A percentile compares a stretch with the other conserved stretches of the same genome.
phyloP scores from a whole-genome alignment of 1,139 yeast genomes.

The Taiozyma sp. region DNA sequence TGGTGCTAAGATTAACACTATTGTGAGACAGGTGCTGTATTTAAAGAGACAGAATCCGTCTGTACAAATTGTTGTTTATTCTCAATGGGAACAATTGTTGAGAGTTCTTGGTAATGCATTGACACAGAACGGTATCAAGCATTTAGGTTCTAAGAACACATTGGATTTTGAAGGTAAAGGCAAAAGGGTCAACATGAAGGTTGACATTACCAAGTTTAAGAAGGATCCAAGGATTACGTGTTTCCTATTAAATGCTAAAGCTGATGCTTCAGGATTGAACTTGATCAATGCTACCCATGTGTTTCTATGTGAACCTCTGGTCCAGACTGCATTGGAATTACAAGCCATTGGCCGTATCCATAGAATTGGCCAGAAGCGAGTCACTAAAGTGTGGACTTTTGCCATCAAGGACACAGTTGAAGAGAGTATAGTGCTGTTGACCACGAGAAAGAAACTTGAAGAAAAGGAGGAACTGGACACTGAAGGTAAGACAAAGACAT shows the following conservation, averaged over 20 bases:
- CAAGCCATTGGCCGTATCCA: conserved; percentile 93
- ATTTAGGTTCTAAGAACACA: conserved; percentile 26
- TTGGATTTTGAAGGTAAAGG: conserved; percentile 4
- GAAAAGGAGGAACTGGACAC: conserved; percentile 29
- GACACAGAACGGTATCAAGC: conserved; percentile 48
- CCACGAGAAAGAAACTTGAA: conserved; percentile 19
- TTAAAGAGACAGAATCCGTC: conserved; percentile 50
- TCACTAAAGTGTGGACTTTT: conserved; percentile 90
- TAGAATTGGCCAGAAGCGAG: conserved; percentile 78
- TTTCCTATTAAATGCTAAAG: conserved; percentile 74
- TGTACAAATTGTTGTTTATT: conserved; percentile 78
- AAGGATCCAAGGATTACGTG: conserved; percentile 67
- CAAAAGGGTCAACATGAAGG: conserved; percentile 24
- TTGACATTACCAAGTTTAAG: conserved; percentile 59
- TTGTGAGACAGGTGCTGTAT: conserved; percentile 65
- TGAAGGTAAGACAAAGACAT: conserved; percentile 34
- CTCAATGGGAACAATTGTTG: conserved; percentile 82
- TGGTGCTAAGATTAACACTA: conserved; percentile 83
- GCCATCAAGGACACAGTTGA: conserved; percentile 84
- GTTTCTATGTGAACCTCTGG: conserved; percentile 82
- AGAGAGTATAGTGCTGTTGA: conserved; percentile 57
- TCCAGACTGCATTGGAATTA: conserved; percentile 79
- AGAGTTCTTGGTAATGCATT: conserved; percentile 65
- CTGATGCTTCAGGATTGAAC: conserved; percentile 87
- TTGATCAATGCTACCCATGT: conserved; percentile 89